Base-by-base conservation (phyloP, 1,284 basidiomycete species). In the Sanguinoderma infundibulare region DNA sequence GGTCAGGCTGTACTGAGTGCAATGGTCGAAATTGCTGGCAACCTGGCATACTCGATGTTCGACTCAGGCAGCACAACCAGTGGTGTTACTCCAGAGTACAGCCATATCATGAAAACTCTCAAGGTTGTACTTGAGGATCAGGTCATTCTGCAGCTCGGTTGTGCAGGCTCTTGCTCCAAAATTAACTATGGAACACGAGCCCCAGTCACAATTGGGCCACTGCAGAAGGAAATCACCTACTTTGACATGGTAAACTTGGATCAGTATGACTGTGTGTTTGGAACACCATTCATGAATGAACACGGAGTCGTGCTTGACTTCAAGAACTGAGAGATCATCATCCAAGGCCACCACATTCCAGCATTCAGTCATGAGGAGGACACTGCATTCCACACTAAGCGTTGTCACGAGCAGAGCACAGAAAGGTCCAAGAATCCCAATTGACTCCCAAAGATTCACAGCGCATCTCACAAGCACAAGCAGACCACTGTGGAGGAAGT, bases 181-280 rank as follows among this genome's bases (percentile, higher is more conserved):
- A 72, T 73, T 28, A 67, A 53, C 36, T 53, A 22, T 12, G 51
- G 51, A 2, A 53, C 36, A 1, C 5, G 14, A 8, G 36, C 26
- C 2, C 51, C 51, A 6, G 51, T 53, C 5, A 39, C 14, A 1
- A 0, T 39, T 3, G 36, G 51, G 3, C 20, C 20, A 17, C 3
- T 53, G 2, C 20, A 5, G 20, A 24, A 17, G 4, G 12, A 24
- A 2, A 22, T 22, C 1, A 53, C 35, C 15, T 72, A 73, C 51
- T 67, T 75, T 24, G 73, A 77, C 53, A 59, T 76, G 0, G 69
- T 69, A 0, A 75, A 77, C 57, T 26, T 77, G 0, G 75, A 75
- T 50, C 55, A 65, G 0, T 77, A 77, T 56, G 73, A 77, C 49
- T 50, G 66, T 0, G 67, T 78, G 1, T 58, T 77, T 1, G 75